A percentile compares a stretch with the other conserved stretches of the same genome.
Conservation (phyloP, 805 yeast species). For the Candida montana region DNA sequence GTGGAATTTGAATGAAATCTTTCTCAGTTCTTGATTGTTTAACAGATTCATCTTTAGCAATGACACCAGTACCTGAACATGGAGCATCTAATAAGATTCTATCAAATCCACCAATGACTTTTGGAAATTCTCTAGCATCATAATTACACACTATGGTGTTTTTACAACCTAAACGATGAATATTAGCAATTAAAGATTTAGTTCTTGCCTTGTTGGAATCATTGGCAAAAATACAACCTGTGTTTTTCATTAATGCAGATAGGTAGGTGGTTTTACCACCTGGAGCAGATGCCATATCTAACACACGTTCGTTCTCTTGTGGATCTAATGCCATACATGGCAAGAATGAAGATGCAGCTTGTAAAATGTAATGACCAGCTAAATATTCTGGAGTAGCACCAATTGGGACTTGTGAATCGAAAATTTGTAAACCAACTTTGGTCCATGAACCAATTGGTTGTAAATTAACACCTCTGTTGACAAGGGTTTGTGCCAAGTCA, state of each 20-base stretch:
- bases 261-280: slow-evolving; percentile 98
- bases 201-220: slow-evolving; percentile 97
- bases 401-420: slow-evolving; percentile 98
- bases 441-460: slow-evolving; percentile 99
- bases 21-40: slow-evolving; percentile 91
- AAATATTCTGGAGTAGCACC: slow-evolving; percentile 99
- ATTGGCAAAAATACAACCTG: slow-evolving; percentile 96
- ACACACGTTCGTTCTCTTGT: slow-evolving; percentile 90
- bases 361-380: slow-evolving; percentile 96
- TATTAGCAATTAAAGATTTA: slow-evolving; percentile 92
- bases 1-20: slow-evolving; percentile 95
- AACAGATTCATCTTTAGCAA: slow-evolving; percentile 93
- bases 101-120: slow-evolving; percentile 97
- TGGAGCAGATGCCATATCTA: slow-evolving; percentile 99
- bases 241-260: slow-evolving; percentile 94
- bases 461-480: slow-evolving; percentile 93
- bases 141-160: slow-evolving; percentile 95
- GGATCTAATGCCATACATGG: slow-evolving; percentile 98
- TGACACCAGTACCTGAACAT: slow-evolving; percentile 99
- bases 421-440: slow-evolving; percentile 93
- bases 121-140: slow-evolving; percentile 98
- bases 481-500: slow-evolving; percentile 90
- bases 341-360: slow-evolving; percentile 96
- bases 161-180: slow-evolving; percentile 93
- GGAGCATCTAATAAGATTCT: slow-evolving; percentile 96